Evolutionary conservation across 2,329 filamentous ascomycete species (phyloP).

Genomic region (Ophiostoma ips): DNA sequence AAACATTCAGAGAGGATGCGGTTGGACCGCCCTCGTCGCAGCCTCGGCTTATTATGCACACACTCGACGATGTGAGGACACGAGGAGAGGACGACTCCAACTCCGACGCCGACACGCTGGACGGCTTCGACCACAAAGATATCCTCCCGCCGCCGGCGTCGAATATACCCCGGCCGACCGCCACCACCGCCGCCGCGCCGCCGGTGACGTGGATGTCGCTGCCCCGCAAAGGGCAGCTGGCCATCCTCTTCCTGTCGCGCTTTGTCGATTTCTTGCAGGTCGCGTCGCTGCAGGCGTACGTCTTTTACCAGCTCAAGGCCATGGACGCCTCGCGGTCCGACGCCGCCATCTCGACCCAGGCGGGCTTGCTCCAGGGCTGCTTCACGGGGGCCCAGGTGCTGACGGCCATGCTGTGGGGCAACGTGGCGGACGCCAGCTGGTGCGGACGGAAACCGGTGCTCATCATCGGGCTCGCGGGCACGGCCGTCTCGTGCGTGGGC

Average conservation of each 20-base stretch:
- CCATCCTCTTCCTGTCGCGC: conserved; percentile 16
- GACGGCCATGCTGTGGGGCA: conserved; percentile 61
- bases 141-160: too few species aligned
- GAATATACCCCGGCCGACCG: neutral
- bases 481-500: conserved; percentile 50
- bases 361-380: conserved; percentile 54
- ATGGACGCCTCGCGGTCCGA: conserved; percentile 8
- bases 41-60: too few species aligned
- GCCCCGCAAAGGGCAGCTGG: conserved; percentile 16
- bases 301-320: conserved; percentile 15
- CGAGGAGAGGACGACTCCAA: too few species aligned
- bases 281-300: conserved; percentile 15
- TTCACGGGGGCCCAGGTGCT: conserved; percentile 63
- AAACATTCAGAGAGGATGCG: too few species aligned
- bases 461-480: conserved; percentile 55
- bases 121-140: neutral
- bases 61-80: too few species aligned
- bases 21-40: too few species aligned
- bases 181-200: neutral
- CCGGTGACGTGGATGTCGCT: conserved; percentile 14
- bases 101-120: neutral
- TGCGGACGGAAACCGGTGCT: conserved; percentile 56
- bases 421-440: conserved; percentile 44
- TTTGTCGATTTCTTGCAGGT: conserved; percentile 18
- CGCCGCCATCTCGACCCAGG: conserved; percentile 32